Evolutionary conservation across 2,329 filamentous ascomycete species (phyloP).

Genomic region (Rutstroemia sp.): DNA sequence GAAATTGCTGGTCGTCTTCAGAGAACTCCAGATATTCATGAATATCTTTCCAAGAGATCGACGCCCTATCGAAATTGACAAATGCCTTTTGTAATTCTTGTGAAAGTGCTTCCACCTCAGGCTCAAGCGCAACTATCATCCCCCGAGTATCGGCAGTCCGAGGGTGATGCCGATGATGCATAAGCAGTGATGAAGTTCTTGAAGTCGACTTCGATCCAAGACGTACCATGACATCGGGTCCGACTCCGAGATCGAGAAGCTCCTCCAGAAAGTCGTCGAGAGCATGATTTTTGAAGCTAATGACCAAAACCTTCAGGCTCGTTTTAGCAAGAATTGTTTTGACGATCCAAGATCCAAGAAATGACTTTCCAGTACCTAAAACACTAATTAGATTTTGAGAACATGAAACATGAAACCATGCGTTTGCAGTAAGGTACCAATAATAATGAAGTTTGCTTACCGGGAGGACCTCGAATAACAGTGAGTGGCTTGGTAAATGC

Average conservation of each 20-base stretch:
- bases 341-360: conserved; percentile 57
- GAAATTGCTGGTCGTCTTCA: conserved; percentile 42
- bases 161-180: conserved; percentile 28
- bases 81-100: conserved; percentile 24
- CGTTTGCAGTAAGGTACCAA: background rate
- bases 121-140: conserved; percentile 5
- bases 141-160: conserved; percentile 32
- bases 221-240: conserved; percentile 43
- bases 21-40: conserved; percentile 44
- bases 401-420: too few relatives aligned
- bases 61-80: conserved; percentile 11
- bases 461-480: conserved; percentile 66
- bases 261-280: conserved; percentile 61
- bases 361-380: conserved; percentile 66
- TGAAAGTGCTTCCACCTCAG: conserved; percentile 37
- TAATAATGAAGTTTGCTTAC: conserved; percentile 6
- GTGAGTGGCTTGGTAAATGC: conserved; percentile 47
- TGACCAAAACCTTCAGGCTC: conserved; percentile 47
- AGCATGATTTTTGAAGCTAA: conserved; percentile 63
- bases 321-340: conserved; percentile 46
- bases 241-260: conserved; percentile 51
- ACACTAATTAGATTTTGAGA: conserved; percentile 8
- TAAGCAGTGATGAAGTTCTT: conserved; percentile 37
- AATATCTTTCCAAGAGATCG: conserved; percentile 23
- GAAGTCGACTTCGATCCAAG: conserved; percentile 58